A percentile compares a stretch with the other conserved stretches of the same genome.
Conservation (phyloP, 176 grass and related monocot genomes). For the Aegilops tauschii region DNA sequence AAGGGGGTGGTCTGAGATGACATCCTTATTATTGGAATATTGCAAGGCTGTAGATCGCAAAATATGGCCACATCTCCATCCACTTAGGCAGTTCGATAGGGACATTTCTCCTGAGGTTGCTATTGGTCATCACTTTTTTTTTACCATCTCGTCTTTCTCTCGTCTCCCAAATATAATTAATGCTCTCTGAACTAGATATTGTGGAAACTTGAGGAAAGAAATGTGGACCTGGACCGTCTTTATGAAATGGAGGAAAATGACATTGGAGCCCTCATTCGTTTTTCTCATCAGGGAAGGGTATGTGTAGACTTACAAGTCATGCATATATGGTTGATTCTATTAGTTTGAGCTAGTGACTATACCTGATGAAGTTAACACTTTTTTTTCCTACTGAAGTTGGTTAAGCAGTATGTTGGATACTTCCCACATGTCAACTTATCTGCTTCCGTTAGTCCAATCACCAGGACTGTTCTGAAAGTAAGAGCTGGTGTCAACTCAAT, state of each 20-base stretch:
- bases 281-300: conserved; percentile 77
- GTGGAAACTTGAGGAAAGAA: conserved; percentile 86
- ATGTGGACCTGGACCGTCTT: conserved; percentile 76
- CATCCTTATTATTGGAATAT: conserved; percentile 80
- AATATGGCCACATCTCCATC: conserved; percentile 94
- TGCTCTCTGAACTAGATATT: conserved; percentile 59
- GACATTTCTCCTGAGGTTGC: conserved; percentile 77
- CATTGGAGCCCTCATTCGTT: conserved; percentile 84
- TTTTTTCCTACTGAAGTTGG: conserved; percentile 54
- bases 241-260: conserved; percentile 98
- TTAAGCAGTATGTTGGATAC: conserved; percentile 82
- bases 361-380: conserved; percentile 23
- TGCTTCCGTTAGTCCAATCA: conserved; percentile 86
- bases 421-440: conserved; percentile 79
- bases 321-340: conserved; percentile 10
- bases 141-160: not conserved
- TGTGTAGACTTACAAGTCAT: conserved; percentile 24
- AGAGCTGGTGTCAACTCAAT: conserved; percentile 6
- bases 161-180: conserved; percentile 22
- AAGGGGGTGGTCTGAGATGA: conserved; percentile 89
- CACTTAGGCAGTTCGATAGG: conserved; percentile 85
- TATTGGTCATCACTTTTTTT: conserved; percentile 1
- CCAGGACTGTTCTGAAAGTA: conserved; percentile 97
- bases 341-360: conserved; percentile 5
- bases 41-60: conserved; percentile 88